These are phyloP conservation scores for Aspergillus sp. DNA, from an alignment of 2,329 filamentous ascomycete species.

Conservation along the genomic window DNA sequence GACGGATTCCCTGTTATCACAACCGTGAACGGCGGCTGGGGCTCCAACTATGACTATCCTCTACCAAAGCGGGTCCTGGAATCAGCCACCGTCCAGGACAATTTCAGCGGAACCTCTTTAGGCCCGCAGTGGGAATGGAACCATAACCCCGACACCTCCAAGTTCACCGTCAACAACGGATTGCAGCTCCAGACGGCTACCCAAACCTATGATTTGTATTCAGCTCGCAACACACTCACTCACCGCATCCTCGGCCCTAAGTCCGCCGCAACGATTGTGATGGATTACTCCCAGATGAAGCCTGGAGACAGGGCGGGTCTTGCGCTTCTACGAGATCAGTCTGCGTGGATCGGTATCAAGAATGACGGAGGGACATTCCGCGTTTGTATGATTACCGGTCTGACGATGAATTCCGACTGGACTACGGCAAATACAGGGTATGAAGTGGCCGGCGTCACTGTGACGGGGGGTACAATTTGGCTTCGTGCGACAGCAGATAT, in stretches of 20 bases:
- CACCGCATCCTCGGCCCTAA: conserved; percentile 41
- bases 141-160: conserved; percentile 55
- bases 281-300: conserved; percentile 50
- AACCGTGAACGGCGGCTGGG: conserved; percentile 48
- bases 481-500: conserved; percentile 39
- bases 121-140: conserved; percentile 59
- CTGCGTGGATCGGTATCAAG: conserved; percentile 52
- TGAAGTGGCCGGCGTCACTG: conserved; percentile 20
- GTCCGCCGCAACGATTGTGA: conserved; percentile 48
- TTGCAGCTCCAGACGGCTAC: conserved; percentile 50
- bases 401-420: conserved; percentile 38
- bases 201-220: conserved; percentile 51
- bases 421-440: conserved; percentile 27
- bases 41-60: conserved; percentile 23
- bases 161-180: conserved; percentile 45
- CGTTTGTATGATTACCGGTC: conserved; percentile 36
- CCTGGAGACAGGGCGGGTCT: conserved; percentile 54
- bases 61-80: no score
- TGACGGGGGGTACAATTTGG: conserved; percentile 28
- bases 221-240: conserved; percentile 42
- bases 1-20: conserved; percentile 53
- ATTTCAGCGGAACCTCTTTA: conserved; percentile 44
- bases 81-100: conserved; percentile 28
- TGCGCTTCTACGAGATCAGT: conserved; percentile 52
- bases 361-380: conserved; percentile 24